Base-by-base conservation (phyloP, 2,329 filamentous ascomycete species). In the Trichophyton verrucosum region DNA sequence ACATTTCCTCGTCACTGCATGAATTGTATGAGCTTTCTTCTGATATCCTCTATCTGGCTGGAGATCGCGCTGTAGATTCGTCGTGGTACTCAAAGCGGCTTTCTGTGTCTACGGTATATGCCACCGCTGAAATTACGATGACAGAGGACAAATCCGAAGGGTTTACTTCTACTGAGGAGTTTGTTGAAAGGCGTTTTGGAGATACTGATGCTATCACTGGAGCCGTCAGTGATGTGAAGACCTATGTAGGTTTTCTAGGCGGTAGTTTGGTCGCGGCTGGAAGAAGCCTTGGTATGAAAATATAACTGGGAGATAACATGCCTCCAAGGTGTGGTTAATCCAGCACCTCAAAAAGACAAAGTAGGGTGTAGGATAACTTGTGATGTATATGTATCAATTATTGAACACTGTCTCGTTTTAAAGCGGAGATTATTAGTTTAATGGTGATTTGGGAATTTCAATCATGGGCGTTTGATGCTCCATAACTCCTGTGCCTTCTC, bases 81-180 rank as follows among this genome's bases (percentile, higher is more conserved):
- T 86, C 85, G 3, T 99, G 94, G 94, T 99, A 99, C 68, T 85
- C 85, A 1, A 87, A 86, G 71, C 80, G 86, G 2, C 79, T 83
- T 7, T 81, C 79, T 0, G 72, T 89, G 24, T 80, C 82, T 0
- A 80, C 80, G 1, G 79, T 88, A n/a, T 89, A 88, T 70, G 89
- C 89, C 58, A 84, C 86, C 38, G 82, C 86, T 61, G 94, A 99
- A 75, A 78, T 96, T 3, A 95, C 91, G 75, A 96, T 97, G 91
- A 96, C 91, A 22, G 91, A 87, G 62, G 94, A 97, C 74, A 80
- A 78, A 63, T 91, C 86, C 3, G 76, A 81, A 0, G 83, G 82
- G n/a, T 94, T 88, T 68, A 72, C 70, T 8, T 88, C 91, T 64
- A 97, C 94, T 2, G 85, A 86, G 65, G 80, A 83, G 8, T 99